A percentile compares a stretch with the other conserved stretches of the same genome.
These are phyloP conservation scores for Trichoderma semiorbis DNA, from an alignment of 2,329 filamentous ascomycete species.

Conservation along the genomic window DNA sequence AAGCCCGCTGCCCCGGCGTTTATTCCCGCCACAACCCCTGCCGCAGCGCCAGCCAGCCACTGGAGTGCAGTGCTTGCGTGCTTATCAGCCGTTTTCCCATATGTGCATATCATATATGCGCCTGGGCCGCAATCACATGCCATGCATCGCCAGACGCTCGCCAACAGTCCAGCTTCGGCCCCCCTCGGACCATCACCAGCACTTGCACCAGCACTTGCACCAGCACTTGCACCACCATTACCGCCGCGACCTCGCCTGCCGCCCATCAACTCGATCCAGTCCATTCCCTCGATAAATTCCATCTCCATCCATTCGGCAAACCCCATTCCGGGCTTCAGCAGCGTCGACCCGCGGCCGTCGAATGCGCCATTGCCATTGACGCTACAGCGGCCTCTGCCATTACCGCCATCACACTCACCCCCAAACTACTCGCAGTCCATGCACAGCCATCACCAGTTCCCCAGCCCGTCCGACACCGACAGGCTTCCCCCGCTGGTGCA, in stretches of 20 bases:
- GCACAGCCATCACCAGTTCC: slow-evolving; percentile 9
- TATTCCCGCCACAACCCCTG: slow-evolving; percentile 3
- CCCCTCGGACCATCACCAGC: slow-evolving; percentile 4
- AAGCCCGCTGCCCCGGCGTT: background rate
- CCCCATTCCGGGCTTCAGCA: background rate
- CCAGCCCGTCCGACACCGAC: slow-evolving; percentile 15
- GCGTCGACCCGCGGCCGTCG: background rate
- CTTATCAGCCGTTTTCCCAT: slow-evolving; percentile 8
- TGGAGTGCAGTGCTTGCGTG: slow-evolving; percentile 5
- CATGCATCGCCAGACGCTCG: slow-evolving; percentile 18
- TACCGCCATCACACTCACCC: background rate
- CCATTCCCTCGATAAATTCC: background rate
- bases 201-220: background rate
- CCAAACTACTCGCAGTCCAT: slow-evolving; percentile 15
- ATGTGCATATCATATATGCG: background rate
- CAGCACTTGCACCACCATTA: background rate
- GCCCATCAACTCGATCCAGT: background rate
- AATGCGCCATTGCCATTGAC: background rate
- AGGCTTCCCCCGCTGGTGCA: slow-evolving; percentile 27
- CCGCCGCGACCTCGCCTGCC: slow-evolving; percentile 13
- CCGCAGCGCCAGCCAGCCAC: background rate
- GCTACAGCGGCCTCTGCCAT: background rate
- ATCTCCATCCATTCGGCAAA: background rate
- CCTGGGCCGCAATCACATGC: slow-evolving; percentile 26
- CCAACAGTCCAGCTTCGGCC: slow-evolving; percentile 16